A percentile compares a stretch with the other conserved stretches of the same genome.
Evolutionary conservation across 2,329 filamentous ascomycete species (phyloP).

Genomic region (Tolypocladium capitatum): DNA sequence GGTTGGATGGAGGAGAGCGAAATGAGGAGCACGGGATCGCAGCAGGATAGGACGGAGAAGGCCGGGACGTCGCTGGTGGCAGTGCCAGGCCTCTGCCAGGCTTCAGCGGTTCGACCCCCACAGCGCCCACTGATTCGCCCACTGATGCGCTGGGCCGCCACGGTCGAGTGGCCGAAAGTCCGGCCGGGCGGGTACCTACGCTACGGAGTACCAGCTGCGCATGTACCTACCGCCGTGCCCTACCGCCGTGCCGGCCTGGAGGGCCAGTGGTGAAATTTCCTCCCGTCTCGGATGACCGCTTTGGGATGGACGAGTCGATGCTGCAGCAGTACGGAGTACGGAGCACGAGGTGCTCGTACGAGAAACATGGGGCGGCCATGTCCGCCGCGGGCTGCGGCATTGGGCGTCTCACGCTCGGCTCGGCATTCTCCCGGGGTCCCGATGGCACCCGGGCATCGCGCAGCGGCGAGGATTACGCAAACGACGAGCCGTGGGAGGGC

Average conservation of each 20-base stretch:
- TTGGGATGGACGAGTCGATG: not conserved
- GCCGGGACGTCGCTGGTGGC: too few species aligned
- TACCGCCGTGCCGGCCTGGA: too few species aligned
- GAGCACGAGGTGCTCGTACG: not conserved
- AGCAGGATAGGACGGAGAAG: not conserved
- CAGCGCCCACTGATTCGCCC: not conserved
- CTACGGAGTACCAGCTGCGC: too few species aligned
- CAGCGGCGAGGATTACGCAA: too few species aligned
- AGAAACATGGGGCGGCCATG: not conserved
- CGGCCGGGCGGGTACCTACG: constrained; percentile 1
- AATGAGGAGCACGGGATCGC: too few species aligned
- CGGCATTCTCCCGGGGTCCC: too few species aligned
- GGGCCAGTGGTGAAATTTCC: too few species aligned
- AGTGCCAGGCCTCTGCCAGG: too few species aligned
- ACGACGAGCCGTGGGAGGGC: not conserved
- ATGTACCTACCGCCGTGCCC: not conserved
- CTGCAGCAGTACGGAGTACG: too few species aligned
- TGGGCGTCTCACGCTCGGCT: not conserved
- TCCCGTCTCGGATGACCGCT: constrained; percentile 1
- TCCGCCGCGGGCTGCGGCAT: too few species aligned
- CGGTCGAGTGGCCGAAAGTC: constrained; percentile 4
- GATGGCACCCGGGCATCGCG: not conserved
- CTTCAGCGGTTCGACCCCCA: not conserved
- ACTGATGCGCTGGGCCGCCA: too few species aligned
- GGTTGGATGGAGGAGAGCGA: not conserved